Percentiles rank a stretch among this genome's conserved stretches.
phyloP scores from a whole-genome alignment of 495 filamentous ascomycete genomes.

The Xylaria grammica region DNA sequence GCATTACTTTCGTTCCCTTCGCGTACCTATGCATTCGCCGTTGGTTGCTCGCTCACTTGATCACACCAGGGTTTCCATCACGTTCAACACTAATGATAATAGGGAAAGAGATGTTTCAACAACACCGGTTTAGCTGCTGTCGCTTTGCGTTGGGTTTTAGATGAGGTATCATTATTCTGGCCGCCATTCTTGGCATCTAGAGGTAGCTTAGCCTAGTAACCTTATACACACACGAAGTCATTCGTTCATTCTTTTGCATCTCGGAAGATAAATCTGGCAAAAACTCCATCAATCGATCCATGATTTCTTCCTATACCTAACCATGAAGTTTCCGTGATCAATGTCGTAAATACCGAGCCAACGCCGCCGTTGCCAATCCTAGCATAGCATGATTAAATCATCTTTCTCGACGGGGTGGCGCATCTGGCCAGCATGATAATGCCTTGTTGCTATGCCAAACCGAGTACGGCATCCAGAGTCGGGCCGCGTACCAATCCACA shows the following conservation, averaged over 20 bases:
- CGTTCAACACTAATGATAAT: conserved; percentile 14
- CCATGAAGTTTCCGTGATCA: conserved; percentile 4
- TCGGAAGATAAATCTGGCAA: background rate
- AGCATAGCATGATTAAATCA: background rate
- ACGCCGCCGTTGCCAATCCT: conserved; percentile 10
- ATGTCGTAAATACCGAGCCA: conserved; percentile 19
- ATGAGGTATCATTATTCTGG: conserved; percentile 8
- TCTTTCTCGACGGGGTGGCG: background rate
- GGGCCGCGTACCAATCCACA: no score
- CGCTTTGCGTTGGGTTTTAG: background rate
- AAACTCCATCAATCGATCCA: background rate
- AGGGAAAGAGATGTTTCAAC: conserved; percentile 13
- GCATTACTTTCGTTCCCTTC: conserved; percentile 6
- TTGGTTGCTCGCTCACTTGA: conserved; percentile 20
- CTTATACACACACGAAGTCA: conserved; percentile 2
- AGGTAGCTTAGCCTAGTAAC: conserved; percentile 22
- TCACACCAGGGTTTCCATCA: conserved; percentile 12
- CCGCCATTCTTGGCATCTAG: background rate
- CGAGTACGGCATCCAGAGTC: no score
- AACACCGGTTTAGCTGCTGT: conserved; percentile 2
- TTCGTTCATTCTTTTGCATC: conserved; percentile 1
- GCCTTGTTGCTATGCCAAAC: no score
- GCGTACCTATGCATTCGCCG: conserved; percentile 16
- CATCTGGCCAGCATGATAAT: background rate
- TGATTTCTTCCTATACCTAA: conserved; percentile 24